These are phyloP conservation scores for Rubia peregrina DNA, from an alignment of 305 asterid species.

Conservation along the genomic window DNA sequence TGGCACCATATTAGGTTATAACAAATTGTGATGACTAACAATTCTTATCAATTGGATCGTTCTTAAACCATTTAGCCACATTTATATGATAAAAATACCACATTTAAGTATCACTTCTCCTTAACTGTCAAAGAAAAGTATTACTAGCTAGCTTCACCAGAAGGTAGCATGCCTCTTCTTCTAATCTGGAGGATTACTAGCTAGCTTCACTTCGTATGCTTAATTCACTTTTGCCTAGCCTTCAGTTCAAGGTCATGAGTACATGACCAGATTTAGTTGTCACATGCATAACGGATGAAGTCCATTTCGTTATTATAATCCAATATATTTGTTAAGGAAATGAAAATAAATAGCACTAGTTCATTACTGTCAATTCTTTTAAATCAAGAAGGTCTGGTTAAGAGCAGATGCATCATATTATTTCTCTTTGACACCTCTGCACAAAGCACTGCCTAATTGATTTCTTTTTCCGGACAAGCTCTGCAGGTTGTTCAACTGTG, in stretches of 20 bases:
- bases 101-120: too few relatives aligned
- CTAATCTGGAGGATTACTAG: too few relatives aligned
- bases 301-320: neutral
- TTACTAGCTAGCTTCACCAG: too few relatives aligned
- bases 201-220: too few relatives aligned
- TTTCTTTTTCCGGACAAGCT: neutral
- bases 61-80: too few relatives aligned
- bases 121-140: too few relatives aligned
- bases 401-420: slow-evolving; percentile 7
- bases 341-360: neutral
- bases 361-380: neutral
- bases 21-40: too few relatives aligned
- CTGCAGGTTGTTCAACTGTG: slow-evolving; percentile 15
- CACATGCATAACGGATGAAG: neutral
- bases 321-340: neutral
- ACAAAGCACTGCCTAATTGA: neutral
- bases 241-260: neutral
- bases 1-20: too few relatives aligned
- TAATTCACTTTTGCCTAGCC: too few relatives aligned
- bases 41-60: too few relatives aligned
- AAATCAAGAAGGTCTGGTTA: neutral
- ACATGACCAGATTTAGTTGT: neutral
- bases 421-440: neutral
- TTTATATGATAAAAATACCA: too few relatives aligned
- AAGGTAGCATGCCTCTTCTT: too few relatives aligned